Evolutionary conservation across 495 filamentous ascomycete species (phyloP).

Genomic region (Cryomyces minteri): DNA sequence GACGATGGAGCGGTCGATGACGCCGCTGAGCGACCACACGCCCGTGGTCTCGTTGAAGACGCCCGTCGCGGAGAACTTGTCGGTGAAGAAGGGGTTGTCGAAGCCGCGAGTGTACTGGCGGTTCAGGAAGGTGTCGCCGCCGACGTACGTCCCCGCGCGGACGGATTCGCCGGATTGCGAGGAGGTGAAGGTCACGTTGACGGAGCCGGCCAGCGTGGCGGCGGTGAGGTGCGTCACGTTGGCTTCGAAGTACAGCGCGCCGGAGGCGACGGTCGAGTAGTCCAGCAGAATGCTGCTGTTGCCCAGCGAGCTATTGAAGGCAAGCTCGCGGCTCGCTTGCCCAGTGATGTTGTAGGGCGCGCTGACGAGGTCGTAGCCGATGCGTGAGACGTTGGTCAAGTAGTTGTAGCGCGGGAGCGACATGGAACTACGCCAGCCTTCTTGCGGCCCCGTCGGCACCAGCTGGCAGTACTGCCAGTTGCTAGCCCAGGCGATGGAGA

Average conservation of each 20-base stretch:
- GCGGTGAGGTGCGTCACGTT: conserved; percentile 24
- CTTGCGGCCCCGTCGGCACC: conserved; percentile 28
- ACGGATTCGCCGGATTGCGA: conserved; percentile 27
- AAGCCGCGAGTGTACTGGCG: conserved; percentile 25
- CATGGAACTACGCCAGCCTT: conserved; percentile 34
- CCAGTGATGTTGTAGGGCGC: conserved; percentile 20
- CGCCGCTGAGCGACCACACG: conserved; percentile 19
- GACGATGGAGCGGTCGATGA: conserved; percentile 31
- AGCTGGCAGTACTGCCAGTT: conserved; percentile 40
- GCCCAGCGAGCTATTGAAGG: conserved; percentile 12
- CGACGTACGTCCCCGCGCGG: conserved; percentile 26
- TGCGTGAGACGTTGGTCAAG: conserved; percentile 24
- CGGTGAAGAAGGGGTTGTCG: conserved; percentile 29
- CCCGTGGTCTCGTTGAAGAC: conserved; percentile 17
- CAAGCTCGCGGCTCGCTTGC: conserved; percentile 17
- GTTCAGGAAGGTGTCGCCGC: conserved; percentile 28
- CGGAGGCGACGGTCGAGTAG: conserved; percentile 22
- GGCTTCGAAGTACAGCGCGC: conserved; percentile 28
- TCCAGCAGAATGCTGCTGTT: conserved; percentile 22
- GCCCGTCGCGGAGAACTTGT: conserved; percentile 24
- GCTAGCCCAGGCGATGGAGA: conserved; percentile 37
- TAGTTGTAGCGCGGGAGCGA: conserved; percentile 25
- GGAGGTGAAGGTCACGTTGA: conserved; percentile 32
- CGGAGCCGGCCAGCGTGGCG: conserved; percentile 18
- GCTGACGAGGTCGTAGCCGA: conserved; percentile 26